A percentile compares a stretch with the other conserved stretches of the same genome.
Evolutionary conservation across 1,284 basidiomycete genomes (phyloP).

Genomic region (Melampsora larici-populina): DNA sequence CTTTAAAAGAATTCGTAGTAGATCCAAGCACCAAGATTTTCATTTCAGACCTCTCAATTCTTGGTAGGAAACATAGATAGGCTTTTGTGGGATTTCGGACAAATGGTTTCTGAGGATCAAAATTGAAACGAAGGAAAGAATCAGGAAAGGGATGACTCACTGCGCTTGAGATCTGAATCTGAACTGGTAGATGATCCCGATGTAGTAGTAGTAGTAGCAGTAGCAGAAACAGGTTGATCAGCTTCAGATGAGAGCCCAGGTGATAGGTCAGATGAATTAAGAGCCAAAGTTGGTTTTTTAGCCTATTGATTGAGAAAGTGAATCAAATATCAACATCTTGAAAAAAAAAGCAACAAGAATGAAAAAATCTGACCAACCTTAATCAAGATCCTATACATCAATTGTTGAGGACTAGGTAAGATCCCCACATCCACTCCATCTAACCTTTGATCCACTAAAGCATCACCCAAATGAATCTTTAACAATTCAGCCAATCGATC

Average conservation of each 20-base stretch:
- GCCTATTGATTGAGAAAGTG: slow-evolving; percentile 10
- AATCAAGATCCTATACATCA: slow-evolving; percentile 75
- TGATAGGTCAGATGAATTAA: slow-evolving; percentile 1
- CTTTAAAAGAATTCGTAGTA: neutral
- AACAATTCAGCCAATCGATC: slow-evolving; percentile 76
- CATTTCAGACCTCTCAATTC: no score
- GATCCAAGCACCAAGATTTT: neutral
- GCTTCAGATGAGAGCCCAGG: neutral
- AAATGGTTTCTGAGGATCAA: neutral
- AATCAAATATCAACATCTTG: neutral
- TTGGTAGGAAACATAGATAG: no score
- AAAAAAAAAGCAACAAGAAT: neutral
- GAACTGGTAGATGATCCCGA: slow-evolving; percentile 47
- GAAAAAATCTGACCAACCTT: slow-evolving; percentile 60
- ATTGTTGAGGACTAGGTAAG: slow-evolving; percentile 81
- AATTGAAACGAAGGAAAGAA: neutral
- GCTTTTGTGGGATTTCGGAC: no score
- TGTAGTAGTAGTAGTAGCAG: slow-evolving; percentile 17
- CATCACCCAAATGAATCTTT: slow-evolving; percentile 71
- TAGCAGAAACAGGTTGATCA: neutral
- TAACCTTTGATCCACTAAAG: slow-evolving; percentile 65
- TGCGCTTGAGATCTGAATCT: slow-evolving; percentile 49
- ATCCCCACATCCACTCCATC: slow-evolving; percentile 57
- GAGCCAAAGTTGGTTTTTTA: slow-evolving; percentile 10
- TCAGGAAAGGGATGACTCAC: slow-evolving; percentile 27